Evolutionary conservation across 495 filamentous ascomycete species (phyloP).

Genomic region (Penicillium cataractarum): DNA sequence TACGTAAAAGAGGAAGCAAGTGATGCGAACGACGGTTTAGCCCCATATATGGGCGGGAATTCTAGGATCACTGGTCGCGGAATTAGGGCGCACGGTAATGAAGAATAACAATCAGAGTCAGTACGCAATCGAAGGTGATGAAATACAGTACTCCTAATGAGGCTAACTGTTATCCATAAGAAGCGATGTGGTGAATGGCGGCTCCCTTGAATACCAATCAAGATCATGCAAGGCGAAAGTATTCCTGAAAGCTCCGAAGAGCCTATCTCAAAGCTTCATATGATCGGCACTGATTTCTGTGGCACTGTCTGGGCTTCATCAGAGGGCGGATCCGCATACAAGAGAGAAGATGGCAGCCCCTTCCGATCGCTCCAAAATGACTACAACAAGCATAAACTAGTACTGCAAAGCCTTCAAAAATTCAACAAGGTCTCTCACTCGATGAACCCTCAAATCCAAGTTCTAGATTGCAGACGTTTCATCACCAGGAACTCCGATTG

Average conservation of each 20-base stretch:
- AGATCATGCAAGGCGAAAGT: neutral
- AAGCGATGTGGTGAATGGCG: too few relatives aligned
- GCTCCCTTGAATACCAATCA: too few relatives aligned
- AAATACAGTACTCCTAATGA: too few relatives aligned
- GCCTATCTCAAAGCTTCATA: neutral
- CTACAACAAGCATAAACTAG: slow-evolving; percentile 35
- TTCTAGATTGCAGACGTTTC: slow-evolving; percentile 27
- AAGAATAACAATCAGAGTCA: too few relatives aligned
- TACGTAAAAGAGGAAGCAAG: too few relatives aligned
- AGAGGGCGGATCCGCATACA: slow-evolving; percentile 25
- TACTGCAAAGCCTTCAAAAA: slow-evolving; percentile 16
- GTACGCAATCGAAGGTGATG: too few relatives aligned
- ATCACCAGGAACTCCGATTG: slow-evolving; percentile 30
- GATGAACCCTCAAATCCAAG: slow-evolving; percentile 15
- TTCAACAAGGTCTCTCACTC: neutral
- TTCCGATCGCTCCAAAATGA: slow-evolving; percentile 39
- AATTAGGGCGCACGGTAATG: too few relatives aligned
- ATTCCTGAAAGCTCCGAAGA: neutral
- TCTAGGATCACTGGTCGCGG: too few relatives aligned
- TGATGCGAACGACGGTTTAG: too few relatives aligned
- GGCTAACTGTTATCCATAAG: too few relatives aligned
- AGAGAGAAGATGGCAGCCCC: slow-evolving; percentile 44
- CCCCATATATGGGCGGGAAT: too few relatives aligned
- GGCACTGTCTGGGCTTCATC: slow-evolving; percentile 37
- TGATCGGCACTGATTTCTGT: slow-evolving; percentile 31